Evolutionary conservation across 2,329 filamentous ascomycete species (phyloP).

Genomic region (Arthrinium puccinioides): DNA sequence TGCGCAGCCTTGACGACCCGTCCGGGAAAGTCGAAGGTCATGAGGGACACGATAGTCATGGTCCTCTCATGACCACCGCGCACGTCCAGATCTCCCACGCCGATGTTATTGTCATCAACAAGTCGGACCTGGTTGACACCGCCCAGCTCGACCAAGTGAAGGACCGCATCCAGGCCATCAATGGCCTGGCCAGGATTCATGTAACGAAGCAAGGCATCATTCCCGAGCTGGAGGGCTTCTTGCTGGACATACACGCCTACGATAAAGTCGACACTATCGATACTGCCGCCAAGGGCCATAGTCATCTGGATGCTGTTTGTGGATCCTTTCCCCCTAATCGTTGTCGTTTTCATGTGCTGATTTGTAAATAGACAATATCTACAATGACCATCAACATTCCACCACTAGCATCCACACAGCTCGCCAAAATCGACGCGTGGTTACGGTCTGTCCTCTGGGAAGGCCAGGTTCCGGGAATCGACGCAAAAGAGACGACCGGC

Average conservation of each 20-base stretch:
- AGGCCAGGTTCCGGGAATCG: slow-evolving; percentile 44
- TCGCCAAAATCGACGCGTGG: slow-evolving; percentile 70
- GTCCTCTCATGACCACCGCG: slow-evolving; percentile 77
- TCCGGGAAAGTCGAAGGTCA: slow-evolving; percentile 44
- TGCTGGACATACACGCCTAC: slow-evolving; percentile 90
- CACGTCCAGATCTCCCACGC: slow-evolving; percentile 96
- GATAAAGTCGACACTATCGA: slow-evolving; percentile 71
- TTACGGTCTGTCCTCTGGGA: slow-evolving; percentile 83
- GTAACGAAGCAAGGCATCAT: slow-evolving; percentile 74
- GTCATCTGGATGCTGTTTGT: slow-evolving; percentile 78
- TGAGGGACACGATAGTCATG: slow-evolving; percentile 41
- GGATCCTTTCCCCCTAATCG: background rate
- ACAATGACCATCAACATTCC: slow-evolving; percentile 69
- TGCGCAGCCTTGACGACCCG: slow-evolving; percentile 72
- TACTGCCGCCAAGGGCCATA: slow-evolving; percentile 71
- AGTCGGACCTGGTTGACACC: slow-evolving; percentile 72
- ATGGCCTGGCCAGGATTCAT: slow-evolving; percentile 78
- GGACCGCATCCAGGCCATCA: slow-evolving; percentile 74
- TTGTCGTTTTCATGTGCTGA: slow-evolving; percentile 8
- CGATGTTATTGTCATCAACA: slow-evolving; percentile 92
- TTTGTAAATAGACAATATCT: slow-evolving; percentile 60
- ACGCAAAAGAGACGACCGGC: slow-evolving; percentile 20
- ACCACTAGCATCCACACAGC: slow-evolving; percentile 45
- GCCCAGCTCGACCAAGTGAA: slow-evolving; percentile 63
- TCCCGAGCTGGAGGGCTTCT: slow-evolving; percentile 73